Evolutionary conservation across 805 yeast genomes (phyloP), one percentile per base, ranked within the genome.

Genomic region (Metschnikowia rubicola): DNA sequence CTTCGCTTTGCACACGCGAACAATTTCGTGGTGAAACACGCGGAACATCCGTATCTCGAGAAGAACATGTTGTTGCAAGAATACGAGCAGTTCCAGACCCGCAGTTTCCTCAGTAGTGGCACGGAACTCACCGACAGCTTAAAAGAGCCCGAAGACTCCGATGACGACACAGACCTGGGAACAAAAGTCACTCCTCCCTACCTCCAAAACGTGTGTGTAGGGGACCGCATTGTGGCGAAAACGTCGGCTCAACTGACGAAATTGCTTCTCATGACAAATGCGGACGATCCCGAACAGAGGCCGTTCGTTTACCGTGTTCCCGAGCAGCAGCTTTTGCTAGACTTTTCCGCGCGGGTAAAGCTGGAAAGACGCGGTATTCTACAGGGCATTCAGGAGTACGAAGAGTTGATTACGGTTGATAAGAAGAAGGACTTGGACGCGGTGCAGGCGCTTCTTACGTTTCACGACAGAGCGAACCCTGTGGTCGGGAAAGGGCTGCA

Each of bases 241-340:
- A 41, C 51, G 42, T 61, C 64, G 2, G 35, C 34, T 10, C 40
- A 44, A 19, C 51, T 50, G 30, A 40, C 53, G 12, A 41, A 43
- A 29, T 30, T 57, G 12, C 52, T 57, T 21, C 38, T 45, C 21
- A 48, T 55, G 50, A 54, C 59, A 15, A 52, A 50, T 36, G 52
- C 50, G 10, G 50, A 37, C 56, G 61, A 35, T 48, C 60, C 30
- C 41, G 61, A 51, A 43, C 48, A 37, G 59, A 65, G 68, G 31
- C 74, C 79, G 32, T 73, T 78, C 32, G 73, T 87, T 0, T 84
- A 82, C 63, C 68, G 84, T 46, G 62, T 88, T 4, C 86, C 88
- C 1, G 94, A 86, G 52, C 74, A 75, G 37, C 83, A 85, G 57
- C 74, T 88, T 6, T 64, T 85, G 36, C 65, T 87, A 30, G 92